Evolutionary conservation across 2,329 filamentous ascomycete species (phyloP).

Genomic region (Diaporthe velutina): DNA sequence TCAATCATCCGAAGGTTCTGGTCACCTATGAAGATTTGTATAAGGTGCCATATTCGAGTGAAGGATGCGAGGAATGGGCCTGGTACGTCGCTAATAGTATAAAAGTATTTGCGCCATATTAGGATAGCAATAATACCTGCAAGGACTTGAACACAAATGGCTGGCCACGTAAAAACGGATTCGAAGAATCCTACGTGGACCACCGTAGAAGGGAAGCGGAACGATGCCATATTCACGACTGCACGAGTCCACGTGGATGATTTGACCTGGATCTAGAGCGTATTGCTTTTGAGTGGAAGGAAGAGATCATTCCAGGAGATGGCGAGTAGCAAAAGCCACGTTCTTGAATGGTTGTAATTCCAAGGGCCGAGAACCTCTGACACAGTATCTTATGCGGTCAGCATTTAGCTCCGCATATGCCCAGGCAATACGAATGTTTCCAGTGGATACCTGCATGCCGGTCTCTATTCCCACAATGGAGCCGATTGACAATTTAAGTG

Average conservation of each 20-base stretch:
- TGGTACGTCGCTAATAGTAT: slow-evolving; percentile 11
- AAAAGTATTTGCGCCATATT: slow-evolving; percentile 5
- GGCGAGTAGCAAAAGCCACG: neutral
- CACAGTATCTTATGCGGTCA: neutral
- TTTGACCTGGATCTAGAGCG: neutral
- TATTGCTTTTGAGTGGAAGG: too few species aligned
- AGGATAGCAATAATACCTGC: neutral
- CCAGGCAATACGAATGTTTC: neutral
- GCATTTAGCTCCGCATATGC: slow-evolving; percentile 10
- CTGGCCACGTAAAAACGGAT: neutral
- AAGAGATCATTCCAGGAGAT: neutral
- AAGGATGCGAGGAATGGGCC: slow-evolving; percentile 20
- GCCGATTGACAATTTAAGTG: neutral
- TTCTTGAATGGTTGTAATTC: neutral
- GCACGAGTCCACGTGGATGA: neutral
- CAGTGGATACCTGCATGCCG: neutral
- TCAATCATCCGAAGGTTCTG: slow-evolving; percentile 3
- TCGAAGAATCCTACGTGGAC: neutral
- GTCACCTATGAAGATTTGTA: neutral
- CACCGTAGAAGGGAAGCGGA: neutral
- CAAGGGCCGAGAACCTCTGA: too few species aligned
- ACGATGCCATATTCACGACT: neutral
- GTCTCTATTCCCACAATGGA: neutral
- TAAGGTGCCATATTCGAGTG: slow-evolving; percentile 20
- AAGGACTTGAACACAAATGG: neutral